Base-by-base conservation (phyloP, 257 asterid species). In the Primulina eburnea region DNA sequence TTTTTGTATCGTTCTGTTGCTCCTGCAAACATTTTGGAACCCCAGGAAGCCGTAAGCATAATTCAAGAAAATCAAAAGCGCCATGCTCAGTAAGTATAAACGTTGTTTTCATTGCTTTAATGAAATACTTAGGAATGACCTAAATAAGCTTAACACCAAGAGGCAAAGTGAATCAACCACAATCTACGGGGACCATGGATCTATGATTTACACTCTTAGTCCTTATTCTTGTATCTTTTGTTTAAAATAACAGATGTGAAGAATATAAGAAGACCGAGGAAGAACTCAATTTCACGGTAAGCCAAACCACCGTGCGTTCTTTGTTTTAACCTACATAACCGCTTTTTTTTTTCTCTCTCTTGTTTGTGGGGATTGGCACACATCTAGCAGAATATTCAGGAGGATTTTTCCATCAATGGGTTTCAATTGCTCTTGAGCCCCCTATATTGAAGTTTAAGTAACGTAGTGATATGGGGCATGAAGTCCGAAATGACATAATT, bases 281-380 rank as follows among this genome's bases (percentile, higher is more conserved):
- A 80, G 89, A 85, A 73, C 88, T 84, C 62, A 81, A 76, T 83
- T 75, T 60, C 72, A 90, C 85, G 97, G 98, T 92, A 83, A 34
- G 52, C 34, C 62, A 12, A 65, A 32, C 50, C 34, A 30, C n/a
- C 34, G 57, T 17, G 56, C 34, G 17, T 65, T 58, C 66, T 24
- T 17, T 56, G 8, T 0, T 2, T 47, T 47, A 11, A 43, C 17
- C n/a, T 43, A 11, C 47, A 4, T 43, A 11, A 5, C 53, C 17
- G 0, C 53, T 3, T 43, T 43, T 43, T 40, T 2, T 28, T 28
- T 28, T 28, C 2, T 28, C 4, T 28, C 4, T 28, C 30, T 28
- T 28, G 2, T 28, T 10, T 43, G 6, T 43, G 53, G n/a, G 53
- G 29, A 57, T 18, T 38, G 50, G 16, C 30, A 3, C 30, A 28